A percentile compares a stretch with the other conserved stretches of the same genome.
Evolutionary conservation across 2,329 filamentous ascomycete species (phyloP).

Genomic region (Cladosporium cucumerinum): DNA sequence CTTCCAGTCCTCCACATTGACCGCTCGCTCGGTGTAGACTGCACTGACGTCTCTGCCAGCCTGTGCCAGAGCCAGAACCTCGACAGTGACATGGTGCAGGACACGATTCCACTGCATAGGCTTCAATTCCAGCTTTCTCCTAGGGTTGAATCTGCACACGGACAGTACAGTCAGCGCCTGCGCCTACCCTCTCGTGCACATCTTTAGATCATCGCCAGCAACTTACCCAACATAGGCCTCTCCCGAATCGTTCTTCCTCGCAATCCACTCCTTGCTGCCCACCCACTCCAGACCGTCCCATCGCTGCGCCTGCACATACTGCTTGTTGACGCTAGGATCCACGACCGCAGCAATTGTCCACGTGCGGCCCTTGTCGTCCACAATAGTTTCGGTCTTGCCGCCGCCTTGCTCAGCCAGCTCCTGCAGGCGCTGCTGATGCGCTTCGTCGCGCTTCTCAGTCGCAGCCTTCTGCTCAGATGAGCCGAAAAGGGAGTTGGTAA

Average conservation of each 20-base stretch:
- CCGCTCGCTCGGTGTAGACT: conserved; percentile 32
- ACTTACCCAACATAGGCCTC: conserved; percentile 37
- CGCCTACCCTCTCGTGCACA: neutral
- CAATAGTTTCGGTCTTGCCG: conserved; percentile 17
- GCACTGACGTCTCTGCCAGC: conserved; percentile 37
- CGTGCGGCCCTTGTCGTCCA: conserved; percentile 18
- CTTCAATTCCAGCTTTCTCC: conserved; percentile 35
- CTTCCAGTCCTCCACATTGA: conserved; percentile 17
- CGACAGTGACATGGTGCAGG: conserved; percentile 56
- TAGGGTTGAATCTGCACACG: conserved; percentile 37
- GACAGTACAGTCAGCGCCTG: conserved; percentile 18
- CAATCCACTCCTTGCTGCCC: conserved; percentile 48
- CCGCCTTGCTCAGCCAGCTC: conserved; percentile 8
- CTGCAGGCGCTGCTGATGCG: conserved; percentile 18
- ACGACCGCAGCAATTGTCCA: conserved; percentile 28
- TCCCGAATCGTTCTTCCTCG: conserved; percentile 34
- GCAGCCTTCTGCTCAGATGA: conserved; percentile 23
- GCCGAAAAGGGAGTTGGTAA: conserved; percentile 29
- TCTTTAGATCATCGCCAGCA: neutral
- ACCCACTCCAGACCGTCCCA: conserved; percentile 55
- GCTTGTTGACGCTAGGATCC: conserved; percentile 24
- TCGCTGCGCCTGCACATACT: conserved; percentile 47
- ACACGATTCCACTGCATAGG: conserved; percentile 39
- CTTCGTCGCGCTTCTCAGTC: conserved; percentile 21
- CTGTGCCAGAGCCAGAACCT: conserved; percentile 50